A percentile compares a stretch with the other conserved stretches of the same genome.
These are phyloP conservation scores for Heliamphora exappendiculata DNA, from an alignment of 148 eudicot species.

Conservation along the genomic window DNA sequence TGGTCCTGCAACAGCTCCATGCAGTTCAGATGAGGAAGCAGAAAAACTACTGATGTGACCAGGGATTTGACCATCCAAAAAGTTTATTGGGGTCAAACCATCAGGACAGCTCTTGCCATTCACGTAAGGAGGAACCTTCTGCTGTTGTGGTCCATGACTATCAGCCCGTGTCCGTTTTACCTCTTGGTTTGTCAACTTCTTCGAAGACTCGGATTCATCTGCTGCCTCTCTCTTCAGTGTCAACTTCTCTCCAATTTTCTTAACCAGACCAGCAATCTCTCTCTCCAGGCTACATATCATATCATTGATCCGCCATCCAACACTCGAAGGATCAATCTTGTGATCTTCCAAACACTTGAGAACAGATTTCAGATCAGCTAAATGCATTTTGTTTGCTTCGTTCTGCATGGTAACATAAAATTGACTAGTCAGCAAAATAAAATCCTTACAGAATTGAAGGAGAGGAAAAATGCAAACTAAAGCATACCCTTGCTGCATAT, in stretches of 20 bases:
- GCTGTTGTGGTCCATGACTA: conserved; percentile 16
- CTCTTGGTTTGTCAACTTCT: conserved; percentile 24
- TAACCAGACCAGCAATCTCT: conserved; percentile 25
- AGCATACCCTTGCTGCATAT: conserved; percentile 21
- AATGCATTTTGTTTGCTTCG: conserved; percentile 27
- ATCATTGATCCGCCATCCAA: conserved; percentile 24
- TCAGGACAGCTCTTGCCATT: conserved; percentile 10
- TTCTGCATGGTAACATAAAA: conserved; percentile 20
- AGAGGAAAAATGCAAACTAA: not conserved
- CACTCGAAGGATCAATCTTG: conserved; percentile 29
- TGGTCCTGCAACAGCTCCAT: conserved; percentile 20
- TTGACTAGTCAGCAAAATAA: not conserved
- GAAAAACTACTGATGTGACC: conserved; percentile 12
- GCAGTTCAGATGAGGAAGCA: conserved; percentile 10
- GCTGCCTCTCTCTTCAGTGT: conserved; percentile 26
- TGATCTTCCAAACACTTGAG: conserved; percentile 28
- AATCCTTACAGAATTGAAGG: not conserved
- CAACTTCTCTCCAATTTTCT: conserved; percentile 21
- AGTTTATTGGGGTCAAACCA: not conserved
- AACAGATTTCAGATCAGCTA: conserved; percentile 33
- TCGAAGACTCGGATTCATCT: conserved; percentile 23
- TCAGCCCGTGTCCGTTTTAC: conserved; percentile 22
- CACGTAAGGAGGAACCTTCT: conserved; percentile 3
- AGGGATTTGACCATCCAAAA: conserved; percentile 18
- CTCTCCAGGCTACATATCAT: conserved; percentile 28